Evolutionary conservation across 1,284 basidiomycete species (phyloP).

Genomic region (Marasmius oreades): DNA sequence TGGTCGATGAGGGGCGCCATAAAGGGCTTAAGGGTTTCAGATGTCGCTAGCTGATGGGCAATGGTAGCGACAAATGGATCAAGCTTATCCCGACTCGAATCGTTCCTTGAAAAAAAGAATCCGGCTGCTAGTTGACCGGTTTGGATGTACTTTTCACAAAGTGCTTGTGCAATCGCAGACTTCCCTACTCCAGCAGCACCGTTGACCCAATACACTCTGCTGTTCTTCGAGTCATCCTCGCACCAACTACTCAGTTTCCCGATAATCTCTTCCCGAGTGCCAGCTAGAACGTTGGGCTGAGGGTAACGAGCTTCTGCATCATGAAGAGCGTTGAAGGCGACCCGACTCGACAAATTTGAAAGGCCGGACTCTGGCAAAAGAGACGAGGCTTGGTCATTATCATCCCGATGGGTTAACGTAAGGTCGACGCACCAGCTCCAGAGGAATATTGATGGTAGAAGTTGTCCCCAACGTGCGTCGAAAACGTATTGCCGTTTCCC

Average conservation of each 20-base stretch:
- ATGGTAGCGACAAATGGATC: background rate
- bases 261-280: background rate
- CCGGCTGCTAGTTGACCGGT: background rate
- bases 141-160: background rate
- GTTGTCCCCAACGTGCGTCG: background rate
- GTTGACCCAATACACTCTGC: background rate
- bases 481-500: background rate
- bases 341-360: background rate
- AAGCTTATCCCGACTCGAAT: background rate
- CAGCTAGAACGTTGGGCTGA: background rate
- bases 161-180: background rate
- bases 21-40: background rate
- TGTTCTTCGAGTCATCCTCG: background rate
- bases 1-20: background rate
- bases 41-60: background rate
- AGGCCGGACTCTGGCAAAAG: background rate
- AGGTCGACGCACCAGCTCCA: background rate
- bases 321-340: background rate
- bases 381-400: background rate
- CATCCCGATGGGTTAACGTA: background rate
- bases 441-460: background rate
- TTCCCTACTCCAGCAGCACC: background rate
- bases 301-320: background rate
- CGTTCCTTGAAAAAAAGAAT: background rate
- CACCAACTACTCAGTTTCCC: background rate